Base-by-base conservation (phyloP, 208 protist species). In the Leishmania tropica region DNA sequence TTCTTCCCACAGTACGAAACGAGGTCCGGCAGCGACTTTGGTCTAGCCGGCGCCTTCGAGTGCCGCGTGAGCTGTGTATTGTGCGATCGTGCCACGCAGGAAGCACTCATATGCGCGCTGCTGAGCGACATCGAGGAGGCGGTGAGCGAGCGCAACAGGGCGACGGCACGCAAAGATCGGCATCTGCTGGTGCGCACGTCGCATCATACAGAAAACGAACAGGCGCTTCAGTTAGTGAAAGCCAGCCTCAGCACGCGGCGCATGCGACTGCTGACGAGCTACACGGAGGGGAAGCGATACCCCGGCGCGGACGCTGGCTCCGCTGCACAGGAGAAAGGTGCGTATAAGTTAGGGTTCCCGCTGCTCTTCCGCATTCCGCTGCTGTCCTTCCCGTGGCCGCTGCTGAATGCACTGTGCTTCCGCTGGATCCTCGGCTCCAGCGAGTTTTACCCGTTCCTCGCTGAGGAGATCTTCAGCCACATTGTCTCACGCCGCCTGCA, bases 41-140 rank as follows among this genome's bases (percentile, higher is more conserved):
- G 82, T 42, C 71, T 95, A 5, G 92, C 92, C 3, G 85, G 84
- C 35, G 89, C 83, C 58, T 93, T 95, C 77, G 92, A 97, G 84
- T 94, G 91, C 65, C 92, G 94, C 24, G 88, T 96, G 45, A 93
- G 88, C 81, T 95, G 91, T 70, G 87, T 95, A 83, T 56, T 88
- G n/a, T 87, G 83, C 75, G 84, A 84, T 76, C 60, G 71, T 64
- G 72, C 64, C 48, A 75, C 68, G 40, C 89, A 86, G 65, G 75
- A 71, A 1, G 80, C 71, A 37, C 76, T 84, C 24, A 51, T 85
- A 42, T 58, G 75, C 71, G 82, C 78, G 40, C 51, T 85, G 78
- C 73, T 85, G 73, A 24, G 15, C 48, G 82, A 85, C 56, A 71
- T 85, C 35, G 62, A 68, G 51, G 82, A 81, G 37, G 77, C 82